Evolutionary conservation across 805 yeast genomes (phyloP), one percentile per base, ranked within the genome.

Genomic region (Yamadazyma insecticola): DNA sequence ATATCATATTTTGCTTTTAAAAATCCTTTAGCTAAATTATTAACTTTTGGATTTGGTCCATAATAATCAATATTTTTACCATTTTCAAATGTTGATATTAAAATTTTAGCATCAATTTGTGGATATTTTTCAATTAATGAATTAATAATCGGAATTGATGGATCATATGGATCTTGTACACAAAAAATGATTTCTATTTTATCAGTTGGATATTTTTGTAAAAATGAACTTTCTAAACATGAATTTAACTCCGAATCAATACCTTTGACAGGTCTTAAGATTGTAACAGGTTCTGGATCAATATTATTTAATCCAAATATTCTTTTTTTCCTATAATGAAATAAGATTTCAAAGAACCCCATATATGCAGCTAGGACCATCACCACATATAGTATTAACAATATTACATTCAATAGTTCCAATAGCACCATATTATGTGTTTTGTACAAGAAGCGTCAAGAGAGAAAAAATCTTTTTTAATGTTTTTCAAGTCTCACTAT

Each of bases 11-110:
- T 71, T 6, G 95, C 90, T 2, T 55, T 55, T 23, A 61, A 53
- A 48, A 80, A 85, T 5, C 95, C 96, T 52, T 83, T 83, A n/a
- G 87, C 78, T 27, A 87, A 60, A 55, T 87, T 87, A 56, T 86
- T 85, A 33, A 87, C 84, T 55, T 87, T 87, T 5, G 96, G 96
- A 47, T 87, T 87, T 4, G 94, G 92, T 2, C 95, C 95, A 46
- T 63, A 81, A 41, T 70, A 70, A 33, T 63, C 72, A 9, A 32
- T 17, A n/a, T 19, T 26, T 9, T 16, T 19, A 4, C 41, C 41
- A 24, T 24, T 13, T 21, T 55, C 57, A 26, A 76, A 81, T 6
- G 57, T 48, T 16, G 60, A 51, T 2, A 81, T 53, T 38, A 85
- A 48, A 4, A 87, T 58, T 39, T 66, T 65, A 13, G 86, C 71